Evolutionary conservation across 768 basidiomycete genomes (phyloP).

Genomic region (Goffeauzyma gilvescens): DNA sequence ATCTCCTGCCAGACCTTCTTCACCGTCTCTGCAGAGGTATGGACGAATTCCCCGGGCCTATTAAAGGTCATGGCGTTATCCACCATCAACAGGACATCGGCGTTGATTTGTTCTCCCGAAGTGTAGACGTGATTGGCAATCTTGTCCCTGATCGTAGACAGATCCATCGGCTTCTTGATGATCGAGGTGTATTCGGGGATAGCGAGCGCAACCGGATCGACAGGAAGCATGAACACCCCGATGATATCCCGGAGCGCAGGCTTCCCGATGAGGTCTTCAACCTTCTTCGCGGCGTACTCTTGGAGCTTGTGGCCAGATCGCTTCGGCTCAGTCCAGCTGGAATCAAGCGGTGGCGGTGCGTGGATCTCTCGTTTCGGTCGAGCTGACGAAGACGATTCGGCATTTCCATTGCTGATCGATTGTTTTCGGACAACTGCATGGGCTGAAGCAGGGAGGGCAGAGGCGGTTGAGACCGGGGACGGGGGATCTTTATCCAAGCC

Average conservation of each 20-base stretch:
- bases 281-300: not conserved
- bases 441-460: too few species aligned
- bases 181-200: slow-evolving; percentile 71
- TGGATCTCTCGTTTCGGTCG: slow-evolving; percentile 98
- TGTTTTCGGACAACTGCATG: slow-evolving; percentile 6
- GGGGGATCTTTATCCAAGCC: too few species aligned
- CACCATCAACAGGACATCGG: slow-evolving; percentile 87
- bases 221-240: not conserved
- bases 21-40: slow-evolving; percentile 67
- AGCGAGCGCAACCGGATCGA: slow-evolving; percentile 59
- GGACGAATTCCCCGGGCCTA: slow-evolving; percentile 66
- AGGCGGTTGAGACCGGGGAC: too few species aligned
- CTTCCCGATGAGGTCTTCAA: too few species aligned
- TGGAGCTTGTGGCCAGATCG: slow-evolving; percentile 41
- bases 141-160: slow-evolving; percentile 71
- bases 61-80: slow-evolving; percentile 86
- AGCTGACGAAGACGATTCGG: slow-evolving; percentile 19
- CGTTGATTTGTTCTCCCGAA: slow-evolving; percentile 60
- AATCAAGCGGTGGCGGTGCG: slow-evolving; percentile 78
- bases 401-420: not conserved
- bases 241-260: too few species aligned
- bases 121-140: slow-evolving; percentile 58
- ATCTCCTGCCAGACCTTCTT: slow-evolving; percentile 79
- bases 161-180: slow-evolving; percentile 88
- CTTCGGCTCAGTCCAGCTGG: slow-evolving; percentile 60